Base-by-base conservation (phyloP, 257 asterid species). In the Solanum neorickii region DNA sequence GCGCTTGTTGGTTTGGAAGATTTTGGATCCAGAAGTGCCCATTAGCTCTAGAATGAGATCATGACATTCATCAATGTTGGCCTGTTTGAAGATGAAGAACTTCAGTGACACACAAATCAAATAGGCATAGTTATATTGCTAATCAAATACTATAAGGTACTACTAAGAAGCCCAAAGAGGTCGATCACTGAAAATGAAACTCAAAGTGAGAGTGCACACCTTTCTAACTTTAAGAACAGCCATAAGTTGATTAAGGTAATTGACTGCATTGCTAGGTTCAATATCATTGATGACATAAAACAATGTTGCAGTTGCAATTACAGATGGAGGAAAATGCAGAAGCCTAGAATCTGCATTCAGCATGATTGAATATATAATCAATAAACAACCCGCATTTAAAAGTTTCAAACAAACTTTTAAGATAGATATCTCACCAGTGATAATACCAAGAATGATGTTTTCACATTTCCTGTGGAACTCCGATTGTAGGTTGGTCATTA, bases 391-490 rank as follows among this genome's bases (percentile, higher is more conserved):
- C 6, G 5, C 3, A 66, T 66, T 20, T 4, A 66, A 25, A 25
- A 27, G 20, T 5, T 20, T 6, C 18, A n/a, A 66, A 66, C 37
- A 25, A 66, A 25, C 37, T 25, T 66, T 25, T 33, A 5, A 87
- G 83, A 82, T 31, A 87, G 89, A 87, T 83, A 72, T 73, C 93
- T 90, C 88, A 95, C 98, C 98, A 41, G 93, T 65, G 74, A 95
- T 89, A 21, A 93, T 68, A 25, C 91, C 89, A 90, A 96, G 95
- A 84, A 93, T 88, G 23, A 94, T 66, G 83, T 86, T 84, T 86
- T 90, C 95, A 87, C 98, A 95, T 69, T 91, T 89, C 88, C 87
- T 87, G 46, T 91, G 87, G 87, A 96, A 92, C 27, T 93, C 97
- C 89, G 90, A 91, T 86, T 91, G 93, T 85, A 90, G 91, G 84